Evolutionary conservation across 2,329 filamentous ascomycete genomes (phyloP), one percentile per base, ranked within the genome.

Genomic region (Scedosporium aurantiacum): DNA sequence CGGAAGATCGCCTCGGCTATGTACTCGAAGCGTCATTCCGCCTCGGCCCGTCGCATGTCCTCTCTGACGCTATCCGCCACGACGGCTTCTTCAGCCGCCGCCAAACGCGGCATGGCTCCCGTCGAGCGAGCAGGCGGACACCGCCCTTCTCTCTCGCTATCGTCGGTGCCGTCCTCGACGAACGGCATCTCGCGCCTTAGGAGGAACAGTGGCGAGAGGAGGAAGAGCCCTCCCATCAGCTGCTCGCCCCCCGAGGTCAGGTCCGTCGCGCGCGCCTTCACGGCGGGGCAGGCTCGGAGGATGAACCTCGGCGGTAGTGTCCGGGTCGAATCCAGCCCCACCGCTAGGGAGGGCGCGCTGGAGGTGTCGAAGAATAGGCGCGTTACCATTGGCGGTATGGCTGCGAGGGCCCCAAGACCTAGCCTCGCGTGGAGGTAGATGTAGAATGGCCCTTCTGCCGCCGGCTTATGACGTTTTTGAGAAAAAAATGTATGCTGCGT

Each of bases 121-220:
- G 45, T 28, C 25, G 27, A 47, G 27, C 52, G 32, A 2, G 28
- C 57, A 14, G 43, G 50, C 21, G 40, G 55, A 28, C 60, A 54
- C n/a, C 60, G 61, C 5, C 23, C 63, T 21, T 72, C 71, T 43
- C 58, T 68, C 12, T 71, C 71, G 64, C 74, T 79, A 68, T 71
- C 76, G 27, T 74, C 81, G 5, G 82, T 79, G 7, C 28, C 28
- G 28, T 32, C 28, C 66, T 76, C 72, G 65, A 74, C 79, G 5
- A 83, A 83, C 68, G 82, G 82, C 52, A 81, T 85, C 66, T 82
- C 79, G 47, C 75, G 82, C 52, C 74, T 81, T 60, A 75, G 81
- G 47, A 75, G 81, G 45, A 75, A 75, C 63, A 81, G 79, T 63
- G 69, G 75, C 2, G 80, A 83, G 69, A 74, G 79, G 57, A 75